Conservation (phyloP, 2,329 filamentous ascomycete genomes). For the Salinomyces thailandicus region DNA sequence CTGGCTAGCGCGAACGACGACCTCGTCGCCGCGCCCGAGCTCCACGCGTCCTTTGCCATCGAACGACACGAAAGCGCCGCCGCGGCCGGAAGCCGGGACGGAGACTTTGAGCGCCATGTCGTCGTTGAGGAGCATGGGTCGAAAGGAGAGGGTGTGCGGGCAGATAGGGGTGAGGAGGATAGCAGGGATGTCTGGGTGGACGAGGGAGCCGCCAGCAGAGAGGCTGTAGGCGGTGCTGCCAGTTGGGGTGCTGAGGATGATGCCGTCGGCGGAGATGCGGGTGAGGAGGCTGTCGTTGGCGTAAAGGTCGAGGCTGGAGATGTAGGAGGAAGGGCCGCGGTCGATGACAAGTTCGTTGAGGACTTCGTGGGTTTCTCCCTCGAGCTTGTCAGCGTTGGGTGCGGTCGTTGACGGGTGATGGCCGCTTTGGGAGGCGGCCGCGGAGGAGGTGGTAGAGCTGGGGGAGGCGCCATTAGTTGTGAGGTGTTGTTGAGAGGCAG, state of each 20-base stretch:
- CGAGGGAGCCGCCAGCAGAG: constrained; percentile 86
- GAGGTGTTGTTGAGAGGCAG: constrained; percentile 17
- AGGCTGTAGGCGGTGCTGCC: constrained; percentile 86
- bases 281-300: constrained; percentile 92
- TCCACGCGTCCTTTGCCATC: constrained; percentile 95
- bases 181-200: constrained; percentile 92
- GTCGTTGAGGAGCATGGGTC: constrained; percentile 95
- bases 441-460: constrained; percentile 17
- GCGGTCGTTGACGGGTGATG: background rate
- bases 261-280: constrained; percentile 91
- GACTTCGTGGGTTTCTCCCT: constrained; percentile 94
- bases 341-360: constrained; percentile 98
- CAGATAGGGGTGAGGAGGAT: constrained; percentile 96
- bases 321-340: constrained; percentile 89
- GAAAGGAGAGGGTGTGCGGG: constrained; percentile 91
- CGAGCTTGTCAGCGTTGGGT: constrained; percentile 48
- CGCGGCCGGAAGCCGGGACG: constrained; percentile 73
- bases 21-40: constrained; percentile 83
- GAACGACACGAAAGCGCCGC: constrained; percentile 92
- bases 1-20: constrained; percentile 89
- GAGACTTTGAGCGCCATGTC: constrained; percentile 84
- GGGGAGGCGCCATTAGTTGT: constrained; percentile 15
- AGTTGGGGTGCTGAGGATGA: constrained; percentile 94
- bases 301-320: constrained; percentile 92
- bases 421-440: background rate